Evolutionary conservation across 768 basidiomycete species (phyloP).

Genomic region (Suillus hirtellus): DNA sequence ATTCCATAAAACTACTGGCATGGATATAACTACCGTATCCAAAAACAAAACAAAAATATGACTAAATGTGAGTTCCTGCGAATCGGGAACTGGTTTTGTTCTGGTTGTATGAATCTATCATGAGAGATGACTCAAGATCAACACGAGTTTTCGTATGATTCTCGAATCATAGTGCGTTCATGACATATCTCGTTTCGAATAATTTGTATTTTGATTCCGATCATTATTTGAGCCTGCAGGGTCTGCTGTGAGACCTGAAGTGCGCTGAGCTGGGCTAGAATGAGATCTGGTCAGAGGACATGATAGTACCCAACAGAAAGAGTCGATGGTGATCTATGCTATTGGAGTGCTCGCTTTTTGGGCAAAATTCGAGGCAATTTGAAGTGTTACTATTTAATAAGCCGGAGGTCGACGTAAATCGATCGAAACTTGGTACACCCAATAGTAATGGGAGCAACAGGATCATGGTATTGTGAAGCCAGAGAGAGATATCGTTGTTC

Average conservation of each 20-base stretch:
- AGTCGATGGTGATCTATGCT: slow-evolving; percentile 2
- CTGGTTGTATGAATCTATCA: not conserved
- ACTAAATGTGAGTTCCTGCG: slow-evolving; percentile 26
- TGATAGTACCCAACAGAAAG: slow-evolving; percentile 13
- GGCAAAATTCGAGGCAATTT: not conserved
- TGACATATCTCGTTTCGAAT: not conserved
- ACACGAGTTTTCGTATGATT: not conserved
- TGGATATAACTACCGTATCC: slow-evolving; percentile 32
- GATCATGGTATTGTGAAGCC: not conserved
- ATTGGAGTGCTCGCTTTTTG: not conserved
- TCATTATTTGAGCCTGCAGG: slow-evolving; percentile 67
- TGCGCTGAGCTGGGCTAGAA: slow-evolving; percentile 61
- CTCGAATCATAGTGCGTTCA: not conserved
- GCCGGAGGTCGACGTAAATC: too few relatives aligned
- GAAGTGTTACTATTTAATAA: too few relatives aligned
- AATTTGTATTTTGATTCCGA: too few relatives aligned
- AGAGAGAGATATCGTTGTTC: not conserved
- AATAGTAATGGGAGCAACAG: not conserved
- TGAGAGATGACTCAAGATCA: not conserved
- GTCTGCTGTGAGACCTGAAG: slow-evolving; percentile 61
- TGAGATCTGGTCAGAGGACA: slow-evolving; percentile 38
- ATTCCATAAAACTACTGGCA: slow-evolving; percentile 32
- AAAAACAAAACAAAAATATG: slow-evolving; percentile 15
- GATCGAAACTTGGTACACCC: not conserved
- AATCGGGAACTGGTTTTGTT: not conserved